Evolutionary conservation across 176 grass and related monocot species (phyloP), one percentile per base, ranked within the genome.

Genomic region (Chloris gayana): DNA sequence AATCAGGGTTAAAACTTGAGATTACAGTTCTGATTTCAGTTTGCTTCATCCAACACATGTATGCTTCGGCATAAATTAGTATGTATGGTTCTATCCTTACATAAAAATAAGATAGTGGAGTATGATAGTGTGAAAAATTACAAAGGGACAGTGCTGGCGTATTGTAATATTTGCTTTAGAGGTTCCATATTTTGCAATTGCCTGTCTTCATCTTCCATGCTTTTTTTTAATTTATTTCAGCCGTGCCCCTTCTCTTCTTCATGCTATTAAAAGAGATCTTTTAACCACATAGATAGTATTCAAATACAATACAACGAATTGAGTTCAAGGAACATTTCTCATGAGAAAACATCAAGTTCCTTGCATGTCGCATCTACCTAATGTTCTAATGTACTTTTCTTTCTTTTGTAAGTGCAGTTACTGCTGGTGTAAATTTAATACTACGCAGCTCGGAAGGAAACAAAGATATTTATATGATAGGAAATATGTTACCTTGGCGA

Each of bases 401-500:
- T 77, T 59, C 45, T 57, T 39, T 60, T 21, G 53, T 42, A 29
- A 74, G 9, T 31, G 63, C 86, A 88, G 81, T 61, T 84, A 74
- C 42, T 9, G 15, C 61, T 34, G 32, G 74, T 50, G 32, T 54
- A 63, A 74, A 33, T 80, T 68, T 26, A 12, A 25, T 67, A 51
- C 44, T 70, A 78, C 31, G 62, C 49, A 27, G 9, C 60, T 42
- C 31, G 5, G 7, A 39, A 50, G 32, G 62, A 60, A 69, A 33
- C 42, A 65, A 34, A 34, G 69, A 41, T 12, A 15, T 65, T 5
- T 37, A 6, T 60, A 19, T 58, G 31, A 17, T 61, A 49, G 38
- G 66, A 58, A 73, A 58, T 37, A 59, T 1, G n/a, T 25, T 53
- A 31, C 72, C 49, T 74, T 15, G 6, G n/a, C 60, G 45, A 80